Base-by-base conservation (phyloP, 495 filamentous ascomycete species). In the Penicillium simplicissimum region DNA sequence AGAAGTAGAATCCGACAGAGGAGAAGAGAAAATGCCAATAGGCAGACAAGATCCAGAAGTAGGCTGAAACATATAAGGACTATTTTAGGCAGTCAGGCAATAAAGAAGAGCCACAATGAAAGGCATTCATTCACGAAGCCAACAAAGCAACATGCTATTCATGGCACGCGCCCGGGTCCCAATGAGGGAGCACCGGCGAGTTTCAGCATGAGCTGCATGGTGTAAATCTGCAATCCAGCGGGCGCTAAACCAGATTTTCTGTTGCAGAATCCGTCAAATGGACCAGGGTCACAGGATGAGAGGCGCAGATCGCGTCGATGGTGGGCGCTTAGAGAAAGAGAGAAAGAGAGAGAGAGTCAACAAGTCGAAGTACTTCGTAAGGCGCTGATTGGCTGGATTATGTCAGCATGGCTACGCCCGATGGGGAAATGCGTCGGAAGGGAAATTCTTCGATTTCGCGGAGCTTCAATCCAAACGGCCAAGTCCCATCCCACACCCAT, bases 361-460 rank as follows among this genome's bases (percentile, higher is more conserved):
- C 11, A 4, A 4, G 49, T 34, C 45, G 59, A 66, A 69, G 70
- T 74, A 73, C 64, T 70, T 70, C 33, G n/a, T 33, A 15, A 54
- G 15, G 17, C 25, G 54, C 36, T 74, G 67, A 79, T 79, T 77
- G 75, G 74, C 58, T 52, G 43, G 62, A 51, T 76, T 74, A 76
- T 63, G 58, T 78, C 68, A 78, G 52, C 64, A 13, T 19, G 54
- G 54, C 74, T 73, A 78, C 38, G 40, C 74, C 70, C 48, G 23
- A 74, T 66, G 7, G 55, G 65, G 75, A 10, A 65, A 53, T 51
- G 60, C 62, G 63, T 65, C 69, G 67, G 68, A 62, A 67, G 63
- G 66, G 70, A 77, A 77, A 70, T 76, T 75, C 72, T 78, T 74
- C 72, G 74, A 66, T 62, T 63, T 65, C 47, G 59, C 59, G 60